These are phyloP conservation scores for Medicago ruthenica DNA, from an alignment of 306 rosid species.

Conservation along the genomic window DNA sequence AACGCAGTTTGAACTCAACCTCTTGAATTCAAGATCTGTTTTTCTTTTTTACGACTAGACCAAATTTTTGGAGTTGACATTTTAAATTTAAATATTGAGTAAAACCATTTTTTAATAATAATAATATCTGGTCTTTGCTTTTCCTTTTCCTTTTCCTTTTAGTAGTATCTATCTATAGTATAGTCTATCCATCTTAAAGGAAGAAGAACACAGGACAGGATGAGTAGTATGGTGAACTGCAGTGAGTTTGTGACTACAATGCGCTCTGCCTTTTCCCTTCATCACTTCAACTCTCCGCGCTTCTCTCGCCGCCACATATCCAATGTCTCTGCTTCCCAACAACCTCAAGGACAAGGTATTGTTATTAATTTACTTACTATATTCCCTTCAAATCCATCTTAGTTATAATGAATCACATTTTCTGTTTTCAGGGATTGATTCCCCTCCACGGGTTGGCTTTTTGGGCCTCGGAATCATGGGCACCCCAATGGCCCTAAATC, in stretches of 20 bases:
- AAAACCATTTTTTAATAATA: too few species aligned
- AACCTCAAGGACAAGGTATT: neutral
- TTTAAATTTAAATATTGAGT: too few species aligned
- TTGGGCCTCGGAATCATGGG: slow-evolving; percentile 98
- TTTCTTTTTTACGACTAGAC: too few species aligned
- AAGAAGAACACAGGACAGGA: neutral
- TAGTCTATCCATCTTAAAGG: too few species aligned
- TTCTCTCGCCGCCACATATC: slow-evolving; percentile 30
- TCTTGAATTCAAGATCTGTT: too few species aligned
- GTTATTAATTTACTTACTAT: neutral
- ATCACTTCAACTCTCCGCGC: slow-evolving; percentile 28
- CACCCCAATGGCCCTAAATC: slow-evolving; percentile 92
- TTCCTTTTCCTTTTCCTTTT: too few species aligned
- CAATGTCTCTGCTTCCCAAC: neutral
- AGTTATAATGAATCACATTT: too few species aligned
- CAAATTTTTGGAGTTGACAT: too few species aligned
- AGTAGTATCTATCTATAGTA: neutral
- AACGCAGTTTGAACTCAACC: too few species aligned
- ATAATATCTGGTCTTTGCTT: too few species aligned
- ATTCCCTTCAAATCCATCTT: slow-evolving; percentile 52
- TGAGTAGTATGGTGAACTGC: slow-evolving; percentile 1
- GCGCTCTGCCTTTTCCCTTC: slow-evolving; percentile 46
- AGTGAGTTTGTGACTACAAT: slow-evolving; percentile 49
- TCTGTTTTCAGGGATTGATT: slow-evolving; percentile 42
- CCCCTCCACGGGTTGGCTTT: slow-evolving; percentile 70